Percentiles rank a stretch among this genome's conserved stretches.
phyloP scores from a whole-genome alignment of 1,284 basidiomycete genomes.

The Xerocomus nothofagi region DNA sequence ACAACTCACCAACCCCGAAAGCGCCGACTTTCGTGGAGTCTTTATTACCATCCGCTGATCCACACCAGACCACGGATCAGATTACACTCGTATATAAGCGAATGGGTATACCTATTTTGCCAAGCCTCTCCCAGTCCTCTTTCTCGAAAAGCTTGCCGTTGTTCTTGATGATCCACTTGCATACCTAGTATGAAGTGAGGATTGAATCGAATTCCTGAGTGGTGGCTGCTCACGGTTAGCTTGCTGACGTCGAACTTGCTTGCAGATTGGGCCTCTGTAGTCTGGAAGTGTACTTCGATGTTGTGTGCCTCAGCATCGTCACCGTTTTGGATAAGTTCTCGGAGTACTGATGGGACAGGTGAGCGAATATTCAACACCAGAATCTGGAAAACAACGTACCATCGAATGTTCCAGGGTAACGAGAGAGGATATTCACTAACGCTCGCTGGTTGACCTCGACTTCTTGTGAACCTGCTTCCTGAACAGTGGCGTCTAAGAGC shows the following conservation, averaged over 20 bases:
- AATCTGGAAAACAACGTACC: slow-evolving; percentile 1
- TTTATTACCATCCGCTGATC: slow-evolving; percentile 74
- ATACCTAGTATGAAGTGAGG: slow-evolving; percentile 16
- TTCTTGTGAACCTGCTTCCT: slow-evolving; percentile 7
- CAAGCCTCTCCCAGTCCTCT: slow-evolving; percentile 85
- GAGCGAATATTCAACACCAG: not conserved
- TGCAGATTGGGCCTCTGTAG: slow-evolving; percentile 43
- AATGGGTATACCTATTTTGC: slow-evolving; percentile 69
- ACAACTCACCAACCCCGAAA: slow-evolving; percentile 69
- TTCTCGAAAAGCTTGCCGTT: slow-evolving; percentile 78
- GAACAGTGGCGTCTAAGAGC: not conserved
- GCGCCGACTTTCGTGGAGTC: slow-evolving; percentile 85
- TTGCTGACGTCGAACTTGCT: slow-evolving; percentile 1
- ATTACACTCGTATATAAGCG: not conserved
- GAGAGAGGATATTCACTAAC: slow-evolving; percentile 23
- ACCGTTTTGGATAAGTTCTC: slow-evolving; percentile 92
- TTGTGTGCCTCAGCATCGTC: slow-evolving; percentile 85
- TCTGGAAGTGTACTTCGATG: slow-evolving; percentile 81
- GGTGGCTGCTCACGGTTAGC: not conserved
- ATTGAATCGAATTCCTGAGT: not conserved
- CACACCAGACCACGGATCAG: slow-evolving; percentile 1
- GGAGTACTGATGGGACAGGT: slow-evolving; percentile 56
- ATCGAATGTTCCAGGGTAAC: slow-evolving; percentile 25
- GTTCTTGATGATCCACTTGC: slow-evolving; percentile 82
- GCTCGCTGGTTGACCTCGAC: slow-evolving; percentile 20